Evolutionary conservation across 179 eudicot genomes (phyloP).

Genomic region (Carnegiea gigantea): DNA sequence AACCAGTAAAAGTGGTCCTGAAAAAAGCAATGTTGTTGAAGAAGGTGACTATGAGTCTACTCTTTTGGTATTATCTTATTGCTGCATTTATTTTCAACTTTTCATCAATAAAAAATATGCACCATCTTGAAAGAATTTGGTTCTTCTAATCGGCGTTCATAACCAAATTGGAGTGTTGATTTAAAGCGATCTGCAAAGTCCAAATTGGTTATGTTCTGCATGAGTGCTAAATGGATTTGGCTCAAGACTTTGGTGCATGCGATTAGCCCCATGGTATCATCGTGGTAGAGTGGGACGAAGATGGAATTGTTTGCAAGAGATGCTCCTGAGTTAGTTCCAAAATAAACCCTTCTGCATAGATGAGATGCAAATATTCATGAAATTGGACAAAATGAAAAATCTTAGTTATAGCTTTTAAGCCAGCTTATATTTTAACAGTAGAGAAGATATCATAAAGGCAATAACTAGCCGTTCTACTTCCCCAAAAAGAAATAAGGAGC

Average conservation of each 20-base stretch:
- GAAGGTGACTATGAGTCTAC: constrained; percentile 40
- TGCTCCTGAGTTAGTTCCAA: neutral
- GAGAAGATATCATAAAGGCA: neutral
- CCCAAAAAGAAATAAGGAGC: neutral
- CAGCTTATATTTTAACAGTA: neutral
- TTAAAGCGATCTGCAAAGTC: neutral
- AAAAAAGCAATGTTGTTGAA: constrained; percentile 38
- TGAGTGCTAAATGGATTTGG: neutral
- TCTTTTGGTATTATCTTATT: neutral
- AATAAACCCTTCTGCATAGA: too few species aligned
- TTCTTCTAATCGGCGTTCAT: neutral
- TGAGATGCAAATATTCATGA: neutral
- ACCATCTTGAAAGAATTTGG: neutral
- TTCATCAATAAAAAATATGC: neutral
- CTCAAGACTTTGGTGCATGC: neutral
- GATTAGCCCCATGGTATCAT: neutral
- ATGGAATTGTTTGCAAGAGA: neutral
- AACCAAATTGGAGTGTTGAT: neutral
- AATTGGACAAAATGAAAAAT: neutral
- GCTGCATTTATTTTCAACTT: neutral
- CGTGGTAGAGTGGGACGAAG: neutral
- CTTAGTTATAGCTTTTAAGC: neutral
- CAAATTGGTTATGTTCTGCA: neutral
- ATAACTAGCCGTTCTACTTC: neutral
- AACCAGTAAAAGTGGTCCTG: constrained; percentile 39